These are phyloP conservation scores for Quercus lobata DNA, from an alignment of 331 rosid species.

Conservation along the genomic window DNA sequence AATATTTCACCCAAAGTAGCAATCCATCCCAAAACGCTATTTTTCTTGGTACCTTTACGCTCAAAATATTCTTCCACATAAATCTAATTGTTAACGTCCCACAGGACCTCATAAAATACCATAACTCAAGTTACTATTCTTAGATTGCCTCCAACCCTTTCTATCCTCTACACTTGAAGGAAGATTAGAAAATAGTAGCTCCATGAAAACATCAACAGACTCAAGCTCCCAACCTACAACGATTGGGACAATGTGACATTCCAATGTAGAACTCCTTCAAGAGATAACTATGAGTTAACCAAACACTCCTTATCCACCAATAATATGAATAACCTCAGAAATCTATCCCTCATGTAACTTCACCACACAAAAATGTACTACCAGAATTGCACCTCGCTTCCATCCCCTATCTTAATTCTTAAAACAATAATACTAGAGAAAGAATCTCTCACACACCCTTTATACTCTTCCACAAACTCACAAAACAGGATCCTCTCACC, in stretches of 20 bases:
- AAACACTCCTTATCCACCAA: background rate
- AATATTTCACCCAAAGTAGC: background rate
- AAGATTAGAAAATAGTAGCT: background rate
- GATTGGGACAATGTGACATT: background rate
- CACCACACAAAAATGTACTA: background rate
- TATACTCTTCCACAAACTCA: no score
- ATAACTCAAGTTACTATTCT: background rate
- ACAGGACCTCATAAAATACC: background rate
- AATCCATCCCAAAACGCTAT: background rate
- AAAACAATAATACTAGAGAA: no score
- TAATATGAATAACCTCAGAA: background rate
- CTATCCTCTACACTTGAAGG: background rate
- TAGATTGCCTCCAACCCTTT: background rate
- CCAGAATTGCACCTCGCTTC: background rate
- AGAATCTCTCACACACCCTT: no score
- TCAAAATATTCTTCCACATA: background rate
- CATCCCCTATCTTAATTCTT: background rate
- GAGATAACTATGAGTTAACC: background rate
- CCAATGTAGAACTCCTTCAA: background rate
- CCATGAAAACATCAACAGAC: background rate
- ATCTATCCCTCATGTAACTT: background rate
- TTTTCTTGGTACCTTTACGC: background rate
- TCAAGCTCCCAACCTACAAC: background rate
- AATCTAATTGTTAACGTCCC: background rate
- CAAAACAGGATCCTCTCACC: no score